phyloP scores from a whole-genome alignment of 495 filamentous ascomycete species.

The Friedmanniomyces simplex region DNA sequence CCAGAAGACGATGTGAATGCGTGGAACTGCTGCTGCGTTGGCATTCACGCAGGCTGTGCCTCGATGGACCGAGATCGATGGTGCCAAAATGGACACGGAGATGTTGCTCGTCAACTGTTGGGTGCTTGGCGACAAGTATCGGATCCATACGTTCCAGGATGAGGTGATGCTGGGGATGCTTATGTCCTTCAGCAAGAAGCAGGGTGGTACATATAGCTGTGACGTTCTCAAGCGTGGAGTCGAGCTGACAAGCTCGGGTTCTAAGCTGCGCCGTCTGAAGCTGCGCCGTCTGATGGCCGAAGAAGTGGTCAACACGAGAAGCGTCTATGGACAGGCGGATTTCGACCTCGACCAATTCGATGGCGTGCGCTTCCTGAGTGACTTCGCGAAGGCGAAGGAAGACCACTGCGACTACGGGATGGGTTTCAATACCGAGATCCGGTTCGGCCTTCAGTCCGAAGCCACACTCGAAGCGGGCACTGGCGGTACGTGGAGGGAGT shows the following conservation, averaged over 20 bases:
- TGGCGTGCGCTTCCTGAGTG: not conserved
- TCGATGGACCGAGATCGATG: not conserved
- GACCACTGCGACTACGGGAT: not conserved
- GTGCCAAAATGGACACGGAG: not conserved
- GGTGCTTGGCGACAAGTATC: not conserved
- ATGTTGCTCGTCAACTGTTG: not conserved
- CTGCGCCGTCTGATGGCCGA: not conserved
- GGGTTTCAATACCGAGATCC: not conserved
- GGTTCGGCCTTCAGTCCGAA: not conserved
- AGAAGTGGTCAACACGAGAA: not conserved
- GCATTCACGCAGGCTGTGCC: not conserved
- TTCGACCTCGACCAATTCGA: not conserved
- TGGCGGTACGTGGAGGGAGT: not conserved
- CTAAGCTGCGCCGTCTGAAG: too few relatives aligned
- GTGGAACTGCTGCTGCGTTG: not conserved
- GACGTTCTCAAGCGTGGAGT: not conserved
- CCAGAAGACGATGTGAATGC: not conserved
- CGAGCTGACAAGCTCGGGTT: not conserved
- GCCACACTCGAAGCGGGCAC: not conserved
- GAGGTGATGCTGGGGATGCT: not conserved
- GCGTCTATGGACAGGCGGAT: not conserved
- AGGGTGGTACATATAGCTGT: too few relatives aligned
- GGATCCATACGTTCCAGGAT: not conserved
- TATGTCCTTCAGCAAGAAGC: not conserved
- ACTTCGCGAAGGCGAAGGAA: not conserved